These are phyloP conservation scores for Xeromyces bisporus DNA, from an alignment of 495 filamentous ascomycete genomes.

Conservation along the genomic window DNA sequence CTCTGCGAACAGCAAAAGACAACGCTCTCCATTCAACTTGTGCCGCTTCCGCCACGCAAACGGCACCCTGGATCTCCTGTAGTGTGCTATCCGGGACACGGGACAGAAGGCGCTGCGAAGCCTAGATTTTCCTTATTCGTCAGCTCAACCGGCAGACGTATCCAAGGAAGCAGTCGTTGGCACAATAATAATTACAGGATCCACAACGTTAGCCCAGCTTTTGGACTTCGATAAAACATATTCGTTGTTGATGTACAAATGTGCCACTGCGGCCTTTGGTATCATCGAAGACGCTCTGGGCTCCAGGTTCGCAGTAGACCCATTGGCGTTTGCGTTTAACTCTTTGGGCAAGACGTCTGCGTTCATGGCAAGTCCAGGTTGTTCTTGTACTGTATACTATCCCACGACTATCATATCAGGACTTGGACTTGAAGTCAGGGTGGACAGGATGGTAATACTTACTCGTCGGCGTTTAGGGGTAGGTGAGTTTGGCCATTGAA, in stretches of 20 bases:
- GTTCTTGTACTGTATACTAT: too few species aligned
- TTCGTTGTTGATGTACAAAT: slow-evolving; percentile 12
- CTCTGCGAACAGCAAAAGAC: slow-evolving; percentile 9
- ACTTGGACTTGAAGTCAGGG: too few species aligned
- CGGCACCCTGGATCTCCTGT: slow-evolving; percentile 12
- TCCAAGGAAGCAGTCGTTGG: neutral
- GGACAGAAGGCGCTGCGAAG: slow-evolving; percentile 9
- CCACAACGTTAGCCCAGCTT: slow-evolving; percentile 11
- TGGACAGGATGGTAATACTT: too few species aligned
- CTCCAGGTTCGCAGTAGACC: neutral
- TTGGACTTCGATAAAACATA: slow-evolving; percentile 10
- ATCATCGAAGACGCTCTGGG: neutral
- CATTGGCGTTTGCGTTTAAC: neutral
- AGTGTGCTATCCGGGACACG: slow-evolving; percentile 10
- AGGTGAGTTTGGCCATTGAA: too few species aligned
- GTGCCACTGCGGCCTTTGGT: slow-evolving; percentile 4
- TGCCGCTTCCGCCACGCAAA: slow-evolving; percentile 9
- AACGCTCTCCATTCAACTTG: slow-evolving; percentile 10
- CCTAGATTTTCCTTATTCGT: slow-evolving; percentile 2
- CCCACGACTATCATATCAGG: too few species aligned
- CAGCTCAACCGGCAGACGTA: too few species aligned
- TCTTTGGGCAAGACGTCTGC: too few species aligned
- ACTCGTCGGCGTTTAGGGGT: too few species aligned
- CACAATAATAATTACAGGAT: slow-evolving; percentile 7
- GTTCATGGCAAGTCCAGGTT: too few species aligned